Base-by-base conservation (phyloP, 164 flowering plant species). In the Akebia trifoliata region DNA sequence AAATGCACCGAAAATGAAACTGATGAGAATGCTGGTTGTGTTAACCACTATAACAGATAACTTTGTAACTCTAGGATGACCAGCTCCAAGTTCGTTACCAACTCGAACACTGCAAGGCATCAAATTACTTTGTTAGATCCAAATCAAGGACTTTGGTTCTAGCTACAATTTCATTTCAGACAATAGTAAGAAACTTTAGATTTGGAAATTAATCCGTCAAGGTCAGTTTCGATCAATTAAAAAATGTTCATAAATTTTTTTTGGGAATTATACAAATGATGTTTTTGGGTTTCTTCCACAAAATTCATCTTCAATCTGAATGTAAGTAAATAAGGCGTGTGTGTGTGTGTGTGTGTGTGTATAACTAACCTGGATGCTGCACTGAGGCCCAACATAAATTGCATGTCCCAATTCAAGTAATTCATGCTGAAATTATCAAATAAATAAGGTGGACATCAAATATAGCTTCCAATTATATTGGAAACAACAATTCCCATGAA, bases 61-160 rank as follows among this genome's bases (percentile, higher is more conserved):
- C 36, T 72, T 83, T 3, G 87, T 80, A 0, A 78, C 77, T 37
- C 26, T 69, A 14, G 91, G 87, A 59, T 78, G 81, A 2, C 61
- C 75, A 8, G 81, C 91, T 14, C 95, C 89, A 0, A 87, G 81
- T 70, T 87, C 95, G 32, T 87, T 87, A n/a, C 87, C 78, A 0
- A 87, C 87, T 59, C 95, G 77, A 31, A 85, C 73, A 44, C 91
- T 87, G 78, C 56, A 46, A 52, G 8, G 35, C 29, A 32, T 9
- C 18, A 12, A 48, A 8, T 15, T 8, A 44, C 29, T 36, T 17
- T 15, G 49, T n/a, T n/a, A n/a, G 10, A 20, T 46, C 6, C 5
- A 1, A 1, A 46, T 17, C 20, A 2, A 46, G 26, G 20, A 46
- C 8, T 46, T n/a, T 20, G 2, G n/a, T n/a, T n/a, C n/a, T n/a